Conservation (phyloP, 2,329 filamentous ascomycete genomes). For the Hypoxylon sp. region DNA sequence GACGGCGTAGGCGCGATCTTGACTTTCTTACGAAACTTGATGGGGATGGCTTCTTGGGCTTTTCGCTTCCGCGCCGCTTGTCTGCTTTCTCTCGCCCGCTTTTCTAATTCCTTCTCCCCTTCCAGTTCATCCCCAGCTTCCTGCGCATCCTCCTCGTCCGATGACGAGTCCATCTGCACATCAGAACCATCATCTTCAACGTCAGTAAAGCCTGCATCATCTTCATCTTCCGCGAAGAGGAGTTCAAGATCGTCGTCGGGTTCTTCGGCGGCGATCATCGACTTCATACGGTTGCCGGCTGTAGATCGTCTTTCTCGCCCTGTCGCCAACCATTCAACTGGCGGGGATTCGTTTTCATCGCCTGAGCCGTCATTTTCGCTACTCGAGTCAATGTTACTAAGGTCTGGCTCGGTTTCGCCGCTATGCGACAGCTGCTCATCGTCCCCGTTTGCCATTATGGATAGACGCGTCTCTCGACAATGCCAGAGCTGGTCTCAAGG, state of each 20-base stretch:
- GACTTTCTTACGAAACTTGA: conserved; percentile 80
- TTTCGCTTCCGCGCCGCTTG: conserved; percentile 83
- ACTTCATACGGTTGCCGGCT: conserved; percentile 86
- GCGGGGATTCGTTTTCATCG: conserved; percentile 50
- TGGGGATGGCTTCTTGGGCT: conserved; percentile 79
- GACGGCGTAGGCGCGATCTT: conserved; percentile 69
- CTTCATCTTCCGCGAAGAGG: conserved; percentile 80
- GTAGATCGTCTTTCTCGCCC: conserved; percentile 82
- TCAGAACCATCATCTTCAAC: conserved; percentile 78
- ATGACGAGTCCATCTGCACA: conserved; percentile 87
- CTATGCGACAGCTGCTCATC: conserved; percentile 60
- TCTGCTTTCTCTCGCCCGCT: conserved; percentile 78
- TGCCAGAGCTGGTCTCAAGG: background rate
- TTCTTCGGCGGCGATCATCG: conserved; percentile 81
- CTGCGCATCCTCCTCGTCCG: conserved; percentile 84
- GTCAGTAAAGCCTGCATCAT: conserved; percentile 79
- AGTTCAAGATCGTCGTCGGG: conserved; percentile 78
- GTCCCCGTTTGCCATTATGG: conserved; percentile 59
- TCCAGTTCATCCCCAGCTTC: conserved; percentile 79
- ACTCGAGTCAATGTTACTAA: conserved; percentile 56
- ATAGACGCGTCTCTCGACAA: conserved; percentile 52
- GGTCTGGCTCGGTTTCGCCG: conserved; percentile 48
- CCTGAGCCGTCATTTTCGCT: conserved; percentile 57
- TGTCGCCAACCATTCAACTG: conserved; percentile 79
- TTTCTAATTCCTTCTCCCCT: conserved; percentile 89